Evolutionary conservation across 169 alveolate genomes (phyloP), one percentile per base, ranked within the genome.

Genomic region (Babesia divergens): DNA sequence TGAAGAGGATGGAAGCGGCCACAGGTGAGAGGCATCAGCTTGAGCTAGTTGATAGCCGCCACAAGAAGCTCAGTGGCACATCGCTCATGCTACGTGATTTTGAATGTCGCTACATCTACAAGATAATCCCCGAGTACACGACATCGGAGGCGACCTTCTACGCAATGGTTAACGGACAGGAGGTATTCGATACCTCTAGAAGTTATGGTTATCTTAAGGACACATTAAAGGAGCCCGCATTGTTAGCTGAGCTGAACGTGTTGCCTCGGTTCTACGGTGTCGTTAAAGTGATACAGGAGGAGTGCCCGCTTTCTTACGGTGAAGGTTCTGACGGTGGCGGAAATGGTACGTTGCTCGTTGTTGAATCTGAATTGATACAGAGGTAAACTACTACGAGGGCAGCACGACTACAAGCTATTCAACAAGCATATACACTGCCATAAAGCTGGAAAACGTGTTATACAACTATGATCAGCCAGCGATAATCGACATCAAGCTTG

Each of bases 21-120:
- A n/a, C n/a, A n/a, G n/a, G n/a, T 16, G 51, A 47, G 26, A 8
- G 59, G 22, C 56, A 31, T n/a, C 51, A 42, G 40, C 64, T 77
- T 1, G 76, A 77, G 52, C 70, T 50, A 16, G 32, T 77, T 3
- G 75, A 74, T 28, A 47, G 52, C 31, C 28, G 53, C 20, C 77
- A 77, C 37, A 62, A 64, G 52, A 77, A 77, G 65, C 75, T 77
- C 16, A 77, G 86, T 65, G 86, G 86, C 32, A 68, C 86, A n/a
- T 55, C 86, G 44, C 62, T 77, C n/a, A 68, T 77, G 55, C 69
- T 77, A 34, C 37, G 75, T 20, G 86, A 77, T 53, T 16, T 20
- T 32, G 77, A 37, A 0, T 40, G 42, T 32, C 37, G 74, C 4
- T 77, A 22, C 42, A 49, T 77, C 22, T 77, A 77, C 82, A 77